Base-by-base conservation (phyloP, 768 basidiomycete species). In the Trametes sanguinea region DNA sequence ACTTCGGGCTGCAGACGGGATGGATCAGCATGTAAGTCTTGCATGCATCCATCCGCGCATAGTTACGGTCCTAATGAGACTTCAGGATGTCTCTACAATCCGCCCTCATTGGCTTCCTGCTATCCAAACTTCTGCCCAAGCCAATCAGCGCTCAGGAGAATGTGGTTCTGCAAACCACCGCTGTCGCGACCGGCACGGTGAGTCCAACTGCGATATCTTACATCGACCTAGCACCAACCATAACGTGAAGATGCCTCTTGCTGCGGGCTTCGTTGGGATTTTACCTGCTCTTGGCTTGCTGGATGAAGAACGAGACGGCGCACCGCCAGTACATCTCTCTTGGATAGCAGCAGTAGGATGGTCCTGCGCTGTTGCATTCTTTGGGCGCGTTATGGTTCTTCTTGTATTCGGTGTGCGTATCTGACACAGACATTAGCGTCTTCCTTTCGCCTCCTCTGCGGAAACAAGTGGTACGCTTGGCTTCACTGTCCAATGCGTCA, bases 61-160 rank as follows among this genome's bases (percentile, higher is more conserved):
- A 11, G 30, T n/a, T 50, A 47, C 30, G 57, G 45, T n/a, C 17
- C 45, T 54, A 6, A 37, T 11, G 11, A 37, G 35, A 6, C 11
- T 6, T 37, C 35, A 93, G 92, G 93, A 96, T 95, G 94, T 94
- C 94, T 8, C 83, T 96, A 30, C 95, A 98, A 70, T 95, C 94
- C 0, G 92, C 95, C 10, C 81, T 98, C 39, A 88, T 98, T 37
- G 96, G 95, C 4, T 97, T 89, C 72, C 85, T 95, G 4, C 71
- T 96, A 51, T 94, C 94, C 59, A 81, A 85, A 55, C 76, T 91
- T 65, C 78, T 94, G 5, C 86, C 87, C 1, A 80, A 75, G 3
- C 89, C 89, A 0, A 82, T 95, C 35, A 88, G 87, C n/a, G 88
- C 94, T 0, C 93, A 95, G 75, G 94, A 98, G 73, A 89, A 96